phyloP scores from a whole-genome alignment of 73 alveolate species.

The Tetrahymena elliotti region DNA sequence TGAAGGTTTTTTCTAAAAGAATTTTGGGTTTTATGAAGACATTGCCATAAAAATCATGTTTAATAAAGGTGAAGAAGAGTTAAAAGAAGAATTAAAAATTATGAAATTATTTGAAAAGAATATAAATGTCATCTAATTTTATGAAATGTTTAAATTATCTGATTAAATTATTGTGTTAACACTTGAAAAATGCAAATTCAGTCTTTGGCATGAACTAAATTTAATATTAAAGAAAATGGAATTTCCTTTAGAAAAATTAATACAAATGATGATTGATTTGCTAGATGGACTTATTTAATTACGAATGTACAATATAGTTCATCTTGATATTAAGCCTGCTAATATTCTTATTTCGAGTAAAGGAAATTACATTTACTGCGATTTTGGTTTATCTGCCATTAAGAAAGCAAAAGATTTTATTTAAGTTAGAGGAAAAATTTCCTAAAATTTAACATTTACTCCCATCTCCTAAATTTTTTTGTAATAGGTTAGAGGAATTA shows the following conservation, averaged over 20 bases:
- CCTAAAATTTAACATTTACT: no score
- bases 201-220: not conserved
- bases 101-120: not conserved
- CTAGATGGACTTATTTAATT: not conserved
- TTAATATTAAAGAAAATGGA: not conserved
- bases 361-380: not conserved
- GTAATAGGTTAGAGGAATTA: no score
- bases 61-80: not conserved
- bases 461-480: no score
- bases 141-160: not conserved
- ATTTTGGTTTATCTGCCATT: not conserved
- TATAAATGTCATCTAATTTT: not conserved
- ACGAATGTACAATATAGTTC: not conserved
- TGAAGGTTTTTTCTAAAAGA: no score
- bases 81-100: not conserved
- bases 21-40: no score
- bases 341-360: not conserved
- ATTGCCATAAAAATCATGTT: not conserved
- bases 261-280: not conserved
- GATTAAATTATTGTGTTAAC: no score
- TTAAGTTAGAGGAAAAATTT: not conserved
- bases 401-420: not conserved
- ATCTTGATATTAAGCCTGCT: not conserved
- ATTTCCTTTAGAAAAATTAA: not conserved
- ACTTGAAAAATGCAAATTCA: no score